Evolutionary conservation across 768 basidiomycete genomes (phyloP).

Genomic region (Mrakia frigida): DNA sequence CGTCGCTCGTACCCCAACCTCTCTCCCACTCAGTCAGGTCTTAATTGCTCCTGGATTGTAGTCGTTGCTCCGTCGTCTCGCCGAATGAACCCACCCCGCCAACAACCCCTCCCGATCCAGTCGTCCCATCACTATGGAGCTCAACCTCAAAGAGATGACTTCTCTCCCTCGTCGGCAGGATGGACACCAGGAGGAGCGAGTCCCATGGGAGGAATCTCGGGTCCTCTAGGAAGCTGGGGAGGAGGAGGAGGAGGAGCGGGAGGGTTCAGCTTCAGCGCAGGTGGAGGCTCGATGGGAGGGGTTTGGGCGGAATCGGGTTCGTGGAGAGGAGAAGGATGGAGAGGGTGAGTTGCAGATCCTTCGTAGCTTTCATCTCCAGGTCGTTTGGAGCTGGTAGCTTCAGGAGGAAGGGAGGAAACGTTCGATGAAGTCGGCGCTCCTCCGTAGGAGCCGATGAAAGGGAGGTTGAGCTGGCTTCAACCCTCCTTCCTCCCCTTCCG

Average conservation of each 20-base stretch:
- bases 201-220: not conserved
- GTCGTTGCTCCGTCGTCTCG: too few species aligned
- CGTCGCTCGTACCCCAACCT: too few species aligned
- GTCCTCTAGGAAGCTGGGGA: not conserved
- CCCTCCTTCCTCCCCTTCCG: not conserved
- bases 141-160: too few species aligned
- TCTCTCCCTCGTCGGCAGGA: too few species aligned
- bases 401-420: not conserved
- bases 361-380: not conserved
- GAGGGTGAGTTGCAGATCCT: slow-evolving; percentile 26
- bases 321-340: slow-evolving; percentile 33
- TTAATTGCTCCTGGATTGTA: too few species aligned
- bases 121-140: too few species aligned
- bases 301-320: slow-evolving; percentile 28
- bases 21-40: too few species aligned
- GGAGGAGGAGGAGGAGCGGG: slow-evolving; percentile 9
- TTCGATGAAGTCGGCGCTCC: not conserved
- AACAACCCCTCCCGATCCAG: too few species aligned
- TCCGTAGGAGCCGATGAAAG: too few species aligned
- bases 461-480: too few species aligned
- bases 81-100: too few species aligned
- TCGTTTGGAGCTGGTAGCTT: not conserved
- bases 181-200: too few species aligned
- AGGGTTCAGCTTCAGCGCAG: not conserved
- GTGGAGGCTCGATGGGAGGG: not conserved